Evolutionary conservation across 139 green algal genomes (phyloP), one percentile per base, ranked within the genome.

Genomic region (Nannochloris sp.): DNA sequence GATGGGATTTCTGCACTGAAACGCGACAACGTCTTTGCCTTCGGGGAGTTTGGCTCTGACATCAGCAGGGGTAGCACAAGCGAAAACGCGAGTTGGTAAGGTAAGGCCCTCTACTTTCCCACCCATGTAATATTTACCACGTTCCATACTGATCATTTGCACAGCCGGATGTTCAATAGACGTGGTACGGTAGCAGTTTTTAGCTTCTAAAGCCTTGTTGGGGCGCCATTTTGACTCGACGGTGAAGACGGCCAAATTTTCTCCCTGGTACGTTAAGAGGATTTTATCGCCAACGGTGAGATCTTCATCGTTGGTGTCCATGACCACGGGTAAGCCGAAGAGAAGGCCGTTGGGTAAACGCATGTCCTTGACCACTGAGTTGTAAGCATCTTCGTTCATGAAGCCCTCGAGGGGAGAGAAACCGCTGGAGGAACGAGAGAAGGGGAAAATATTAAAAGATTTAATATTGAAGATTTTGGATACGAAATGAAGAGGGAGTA

Each of bases 1-100:
- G 60, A 96, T 88, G 27, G 90, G 90, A 80, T 96, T 96, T 55
- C 90, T 78, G 81, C 90, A 96, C 82, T 96, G 90, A 81, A 96
- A 96, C 30, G 87, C 90, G 61, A 96, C 79, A 34, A 96, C 89
- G 65, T 96, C 90, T 24, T 61, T 56, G 55, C 80, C 77, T 7
- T 65, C 35, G 1, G 89, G 90, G 61, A 96, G 83, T 23, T 56
- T 79, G 8, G 75, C 53, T 9, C 90, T 84, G 24, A 95, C 88
- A 62, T 93, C 66, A 6, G 54, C 68, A 9, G 89, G 89, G 3
- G 78, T 88, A 38, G 78, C 76, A 67, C 89, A 96, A 15, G 85
- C 84, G 74, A 95, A 96, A 60, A 89, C 87, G 36, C 89, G 79
- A 53, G 62, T 84, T 68, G 90, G 90, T 56, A 93, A 72, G 39